Conservation (phyloP, 2,329 filamentous ascomycete species). For the Lizonia empirigonia region DNA sequence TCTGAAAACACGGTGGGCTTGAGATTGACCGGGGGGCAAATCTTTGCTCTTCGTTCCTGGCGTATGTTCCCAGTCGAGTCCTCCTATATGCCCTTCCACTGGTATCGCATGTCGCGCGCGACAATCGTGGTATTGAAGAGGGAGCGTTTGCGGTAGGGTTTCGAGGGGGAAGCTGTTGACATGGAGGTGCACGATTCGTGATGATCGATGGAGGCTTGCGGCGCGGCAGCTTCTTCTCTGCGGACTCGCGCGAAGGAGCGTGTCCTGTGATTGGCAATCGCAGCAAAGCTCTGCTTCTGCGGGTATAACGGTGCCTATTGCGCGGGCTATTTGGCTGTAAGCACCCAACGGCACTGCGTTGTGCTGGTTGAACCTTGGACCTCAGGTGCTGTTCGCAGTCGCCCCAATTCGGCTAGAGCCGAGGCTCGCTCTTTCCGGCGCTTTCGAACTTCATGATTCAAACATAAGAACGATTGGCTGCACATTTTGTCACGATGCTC, state of each 20-base stretch:
- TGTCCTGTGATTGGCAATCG: not conserved
- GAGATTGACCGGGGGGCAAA: constrained; percentile 18
- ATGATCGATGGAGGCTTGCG: constrained; percentile 14
- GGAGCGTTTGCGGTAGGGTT: constrained; percentile 3
- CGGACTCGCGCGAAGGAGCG: not conserved
- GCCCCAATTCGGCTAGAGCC: constrained; percentile 15
- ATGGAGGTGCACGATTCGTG: constrained; percentile 22
- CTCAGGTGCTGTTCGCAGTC: constrained; percentile 11
- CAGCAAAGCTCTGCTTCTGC: not conserved
- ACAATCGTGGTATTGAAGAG: constrained; percentile 3
- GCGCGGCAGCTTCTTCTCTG: constrained; percentile 5
- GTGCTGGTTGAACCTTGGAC: constrained; percentile 10
- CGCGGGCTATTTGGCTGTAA: constrained; percentile 7
- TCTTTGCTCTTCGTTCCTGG: constrained; percentile 11
- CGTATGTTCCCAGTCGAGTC: constrained; percentile 6
- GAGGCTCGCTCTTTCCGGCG: constrained; percentile 12
- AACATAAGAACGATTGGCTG: not conserved
- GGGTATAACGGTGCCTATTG: constrained; percentile 4
- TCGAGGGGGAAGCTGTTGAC: constrained; percentile 20
- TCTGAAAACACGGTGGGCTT: constrained; percentile 1
- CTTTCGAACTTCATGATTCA: not conserved
- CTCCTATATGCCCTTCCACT: constrained; percentile 22
- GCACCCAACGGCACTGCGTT: constrained; percentile 1
- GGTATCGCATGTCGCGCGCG: constrained; percentile 18
- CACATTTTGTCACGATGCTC: not conserved